Percentiles rank a stretch among this genome's conserved stretches.
phyloP scores from a whole-genome alignment of 192 early-diverging fungal species.

The Martensiomyces pterosporus region DNA sequence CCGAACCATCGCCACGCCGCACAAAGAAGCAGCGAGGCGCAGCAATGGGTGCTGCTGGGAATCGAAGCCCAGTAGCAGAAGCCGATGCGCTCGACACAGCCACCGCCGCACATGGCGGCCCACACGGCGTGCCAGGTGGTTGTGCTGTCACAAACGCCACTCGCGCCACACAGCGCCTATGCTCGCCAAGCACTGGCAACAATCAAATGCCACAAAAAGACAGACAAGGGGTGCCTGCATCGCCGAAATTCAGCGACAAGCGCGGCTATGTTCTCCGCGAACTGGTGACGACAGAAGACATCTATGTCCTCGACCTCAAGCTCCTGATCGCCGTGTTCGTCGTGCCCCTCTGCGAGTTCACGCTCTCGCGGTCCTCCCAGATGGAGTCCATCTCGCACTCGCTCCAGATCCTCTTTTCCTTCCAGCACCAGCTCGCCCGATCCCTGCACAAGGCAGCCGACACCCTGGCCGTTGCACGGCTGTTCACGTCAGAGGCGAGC shows the following conservation, averaged over 20 bases:
- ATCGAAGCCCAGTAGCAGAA: too few relatives aligned
- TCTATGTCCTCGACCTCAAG: constrained; percentile 52
- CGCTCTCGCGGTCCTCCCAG: constrained; percentile 9
- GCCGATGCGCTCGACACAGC: too few relatives aligned
- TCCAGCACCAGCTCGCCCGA: constrained; percentile 31
- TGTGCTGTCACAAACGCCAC: too few relatives aligned
- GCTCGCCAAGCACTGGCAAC: too few relatives aligned
- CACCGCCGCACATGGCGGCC: too few relatives aligned
- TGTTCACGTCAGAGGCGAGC: constrained; percentile 14
- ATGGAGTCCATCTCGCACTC: constrained; percentile 26
- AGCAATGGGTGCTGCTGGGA: too few relatives aligned
- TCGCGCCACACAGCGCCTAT: too few relatives aligned
- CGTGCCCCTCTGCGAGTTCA: constrained; percentile 25
- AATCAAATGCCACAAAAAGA: too few relatives aligned
- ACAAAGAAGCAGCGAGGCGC: too few relatives aligned
- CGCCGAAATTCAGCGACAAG: constrained; percentile 17
- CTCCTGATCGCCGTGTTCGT: constrained; percentile 41
- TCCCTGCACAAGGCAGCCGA: constrained; percentile 6
- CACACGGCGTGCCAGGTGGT: too few relatives aligned
- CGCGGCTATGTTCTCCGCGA: constrained; percentile 45
- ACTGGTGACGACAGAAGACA: constrained; percentile 47
- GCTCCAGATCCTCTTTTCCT: constrained; percentile 25
- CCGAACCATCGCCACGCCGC: neutral
- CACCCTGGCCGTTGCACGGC: constrained; percentile 15
- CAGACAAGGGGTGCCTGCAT: too few relatives aligned